A percentile compares a stretch with the other conserved stretches of the same genome.
Conservation (phyloP, 2,329 filamentous ascomycete species). For the Aurifilum marmelostoma region DNA sequence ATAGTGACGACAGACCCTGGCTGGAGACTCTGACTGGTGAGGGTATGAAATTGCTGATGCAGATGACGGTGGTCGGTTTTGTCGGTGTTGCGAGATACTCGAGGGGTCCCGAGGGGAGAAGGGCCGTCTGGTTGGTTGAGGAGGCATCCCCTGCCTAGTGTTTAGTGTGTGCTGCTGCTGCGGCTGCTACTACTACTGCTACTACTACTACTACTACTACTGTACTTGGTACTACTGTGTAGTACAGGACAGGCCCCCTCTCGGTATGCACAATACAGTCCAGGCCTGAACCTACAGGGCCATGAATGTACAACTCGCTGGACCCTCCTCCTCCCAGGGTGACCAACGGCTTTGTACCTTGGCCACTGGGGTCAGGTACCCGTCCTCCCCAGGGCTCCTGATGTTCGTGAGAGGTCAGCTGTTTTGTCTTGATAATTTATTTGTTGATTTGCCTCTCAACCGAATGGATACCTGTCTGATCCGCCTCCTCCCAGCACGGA, state of each 20-base stretch:
- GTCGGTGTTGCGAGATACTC: background rate
- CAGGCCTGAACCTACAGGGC: background rate
- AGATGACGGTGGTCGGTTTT: background rate
- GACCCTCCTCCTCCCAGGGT: background rate
- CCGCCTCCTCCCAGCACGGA: background rate
- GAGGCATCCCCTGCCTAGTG: slow-evolving; percentile 3
- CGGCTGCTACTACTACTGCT: too few species aligned
- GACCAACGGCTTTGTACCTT: background rate
- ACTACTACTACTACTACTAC: too few species aligned
- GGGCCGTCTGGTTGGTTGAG: background rate
- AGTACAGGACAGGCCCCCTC: background rate
- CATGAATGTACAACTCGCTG: background rate
- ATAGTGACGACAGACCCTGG: background rate
- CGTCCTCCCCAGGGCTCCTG: background rate
- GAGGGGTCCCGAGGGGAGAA: background rate
- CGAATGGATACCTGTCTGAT: background rate
- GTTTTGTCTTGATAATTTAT: too few species aligned
- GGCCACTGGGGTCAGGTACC: background rate
- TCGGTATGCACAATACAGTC: background rate
- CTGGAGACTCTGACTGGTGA: slow-evolving; percentile 1
- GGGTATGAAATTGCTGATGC: background rate
- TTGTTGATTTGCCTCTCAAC: too few species aligned
- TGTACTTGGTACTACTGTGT: background rate
- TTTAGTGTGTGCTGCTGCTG: background rate
- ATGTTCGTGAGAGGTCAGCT: background rate